Evolutionary conservation across 306 rosid genomes (phyloP).

Genomic region (Begonia peltatifolia): DNA sequence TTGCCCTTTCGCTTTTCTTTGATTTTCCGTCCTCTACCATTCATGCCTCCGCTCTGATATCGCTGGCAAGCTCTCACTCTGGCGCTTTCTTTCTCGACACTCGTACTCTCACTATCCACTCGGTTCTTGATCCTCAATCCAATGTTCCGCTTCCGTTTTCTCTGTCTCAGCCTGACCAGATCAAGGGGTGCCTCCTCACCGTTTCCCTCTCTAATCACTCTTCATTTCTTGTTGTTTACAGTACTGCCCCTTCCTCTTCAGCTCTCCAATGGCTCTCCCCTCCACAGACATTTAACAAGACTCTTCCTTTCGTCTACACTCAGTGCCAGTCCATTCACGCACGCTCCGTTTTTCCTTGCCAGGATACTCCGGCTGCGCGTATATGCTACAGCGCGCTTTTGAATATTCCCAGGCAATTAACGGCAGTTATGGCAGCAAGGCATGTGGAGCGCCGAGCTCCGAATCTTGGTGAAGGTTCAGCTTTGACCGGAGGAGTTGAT

Average conservation of each 20-base stretch:
- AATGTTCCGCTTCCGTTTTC: constrained; percentile 29
- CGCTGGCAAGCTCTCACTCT: constrained; percentile 31
- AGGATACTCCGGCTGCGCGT: constrained; percentile 87
- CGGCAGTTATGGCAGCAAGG: constrained; percentile 73
- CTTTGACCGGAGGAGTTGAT: constrained; percentile 17
- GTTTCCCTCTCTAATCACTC: constrained; percentile 39
- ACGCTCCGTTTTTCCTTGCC: constrained; percentile 73
- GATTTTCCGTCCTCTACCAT: constrained; percentile 52
- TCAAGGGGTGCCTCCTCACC: constrained; percentile 48
- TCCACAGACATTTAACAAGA: constrained; percentile 59
- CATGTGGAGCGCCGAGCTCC: constrained; percentile 39
- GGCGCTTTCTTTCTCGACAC: constrained; percentile 70
- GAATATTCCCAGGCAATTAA: constrained; percentile 43
- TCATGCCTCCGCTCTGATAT: constrained; percentile 49
- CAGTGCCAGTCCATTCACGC: constrained; percentile 96
- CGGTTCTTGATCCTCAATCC: constrained; percentile 32
- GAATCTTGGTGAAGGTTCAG: constrained; percentile 21
- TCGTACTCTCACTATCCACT: constrained; percentile 46
- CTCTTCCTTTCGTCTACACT: constrained; percentile 65
- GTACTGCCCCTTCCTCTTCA: constrained; percentile 61
- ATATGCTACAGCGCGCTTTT: constrained; percentile 35
- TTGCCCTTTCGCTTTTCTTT: constrained; percentile 46
- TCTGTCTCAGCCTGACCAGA: constrained; percentile 31
- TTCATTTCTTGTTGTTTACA: constrained; percentile 33
- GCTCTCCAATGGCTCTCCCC: constrained; percentile 89